Percentiles rank a stretch among this genome's conserved stretches.
phyloP scores from a whole-genome alignment of 495 filamentous ascomycete genomes.

The Chaetomium cochliodes region DNA sequence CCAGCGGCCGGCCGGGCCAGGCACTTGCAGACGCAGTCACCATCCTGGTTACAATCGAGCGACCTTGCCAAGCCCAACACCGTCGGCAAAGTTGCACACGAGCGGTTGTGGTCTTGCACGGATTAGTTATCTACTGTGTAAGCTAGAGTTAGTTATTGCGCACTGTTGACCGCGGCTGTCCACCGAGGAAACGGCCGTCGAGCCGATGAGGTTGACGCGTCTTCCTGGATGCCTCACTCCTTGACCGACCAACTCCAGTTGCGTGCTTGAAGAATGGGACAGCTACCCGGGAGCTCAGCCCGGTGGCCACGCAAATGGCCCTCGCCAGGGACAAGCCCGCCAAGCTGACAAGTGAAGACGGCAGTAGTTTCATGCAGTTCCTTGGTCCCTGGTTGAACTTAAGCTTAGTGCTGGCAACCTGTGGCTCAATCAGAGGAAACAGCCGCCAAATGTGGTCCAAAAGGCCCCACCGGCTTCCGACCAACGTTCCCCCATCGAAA shows the following conservation, averaged over 20 bases:
- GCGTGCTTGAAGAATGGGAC: no score
- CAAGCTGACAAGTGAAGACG: not conserved
- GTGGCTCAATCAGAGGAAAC: conserved; percentile 3
- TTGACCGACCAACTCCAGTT: no score
- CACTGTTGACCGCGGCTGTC: not conserved
- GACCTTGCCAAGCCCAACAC: conserved; percentile 12
- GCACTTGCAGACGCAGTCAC: conserved; percentile 30
- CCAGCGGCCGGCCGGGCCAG: conserved; percentile 31
- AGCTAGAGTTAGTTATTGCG: not conserved
- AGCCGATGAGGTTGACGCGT: no score
- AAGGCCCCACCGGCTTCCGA: not conserved
- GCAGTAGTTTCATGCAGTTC: not conserved
- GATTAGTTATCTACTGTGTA: not conserved
- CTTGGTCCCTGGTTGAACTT: conserved; percentile 10
- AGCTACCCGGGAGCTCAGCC: not conserved
- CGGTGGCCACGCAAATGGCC: not conserved
- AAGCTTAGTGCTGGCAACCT: not conserved
- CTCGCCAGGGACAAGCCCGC: not conserved
- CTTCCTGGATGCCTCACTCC: no score
- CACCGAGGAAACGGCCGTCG: not conserved
- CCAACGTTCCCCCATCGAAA: not conserved
- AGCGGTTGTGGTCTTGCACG: conserved; percentile 4
- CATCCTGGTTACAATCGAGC: conserved; percentile 9
- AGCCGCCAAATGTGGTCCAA: not conserved
- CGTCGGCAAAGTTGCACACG: conserved; percentile 17